A percentile compares a stretch with the other conserved stretches of the same genome.
phyloP scores from a whole-genome alignment of 2,329 filamentous ascomycete genomes.

The Esteya vermicola region DNA sequence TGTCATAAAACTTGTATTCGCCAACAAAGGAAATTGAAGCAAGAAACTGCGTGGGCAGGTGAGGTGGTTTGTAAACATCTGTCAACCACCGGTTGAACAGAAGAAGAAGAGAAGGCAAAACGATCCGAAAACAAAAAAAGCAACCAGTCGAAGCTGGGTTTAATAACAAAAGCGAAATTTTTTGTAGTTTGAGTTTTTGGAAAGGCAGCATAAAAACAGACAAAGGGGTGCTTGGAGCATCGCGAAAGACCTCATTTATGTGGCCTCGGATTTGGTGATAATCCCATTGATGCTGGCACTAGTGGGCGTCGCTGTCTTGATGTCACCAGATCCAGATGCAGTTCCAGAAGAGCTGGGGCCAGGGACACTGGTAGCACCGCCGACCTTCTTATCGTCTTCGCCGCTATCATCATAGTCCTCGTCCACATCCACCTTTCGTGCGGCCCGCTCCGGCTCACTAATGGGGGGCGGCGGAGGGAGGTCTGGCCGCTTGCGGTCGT shows the following conservation, averaged over 20 bases:
- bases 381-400: conserved; percentile 63
- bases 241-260: too few relatives aligned
- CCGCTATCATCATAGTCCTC: conserved; percentile 95
- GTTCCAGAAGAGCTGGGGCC: conserved; percentile 13
- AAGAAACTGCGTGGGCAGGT: too few relatives aligned
- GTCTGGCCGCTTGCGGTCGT: conserved; percentile 42
- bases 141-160: too few relatives aligned
- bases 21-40: too few relatives aligned
- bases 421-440: conserved; percentile 91
- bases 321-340: conserved; percentile 31
- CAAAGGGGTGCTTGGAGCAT: too few relatives aligned
- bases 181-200: neutral
- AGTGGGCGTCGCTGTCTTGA: conserved; percentile 37
- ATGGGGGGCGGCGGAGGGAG: conserved; percentile 30
- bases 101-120: too few relatives aligned
- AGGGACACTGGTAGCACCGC: conserved; percentile 7
- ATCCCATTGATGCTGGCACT: conserved; percentile 33
- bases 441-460: conserved; percentile 68
- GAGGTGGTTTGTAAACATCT: too few relatives aligned
- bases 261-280: conserved; percentile 33
- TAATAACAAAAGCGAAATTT: neutral
- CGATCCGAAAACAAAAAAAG: too few relatives aligned
- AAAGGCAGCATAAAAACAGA: too few relatives aligned
- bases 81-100: too few relatives aligned
- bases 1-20: too few relatives aligned